These are phyloP conservation scores for Apiotrichum akiyoshidainum DNA, from an alignment of 1,284 basidiomycete species.

Conservation along the genomic window DNA sequence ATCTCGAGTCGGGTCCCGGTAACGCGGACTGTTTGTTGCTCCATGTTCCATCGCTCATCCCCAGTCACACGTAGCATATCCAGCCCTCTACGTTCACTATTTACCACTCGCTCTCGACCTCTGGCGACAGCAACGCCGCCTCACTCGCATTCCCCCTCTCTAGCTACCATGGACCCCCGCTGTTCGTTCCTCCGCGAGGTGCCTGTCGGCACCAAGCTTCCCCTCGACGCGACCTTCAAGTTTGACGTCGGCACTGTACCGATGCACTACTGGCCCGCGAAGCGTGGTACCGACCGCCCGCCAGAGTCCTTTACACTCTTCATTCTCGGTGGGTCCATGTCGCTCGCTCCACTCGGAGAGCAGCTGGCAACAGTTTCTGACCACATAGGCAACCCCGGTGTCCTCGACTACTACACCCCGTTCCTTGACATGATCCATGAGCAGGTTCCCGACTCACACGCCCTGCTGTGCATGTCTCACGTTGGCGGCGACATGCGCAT, in stretches of 20 bases:
- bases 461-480: slow-evolving; percentile 45
- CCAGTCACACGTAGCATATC: too few relatives aligned
- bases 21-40: too few relatives aligned
- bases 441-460: slow-evolving; percentile 40
- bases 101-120: not conserved
- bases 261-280: slow-evolving; percentile 40
- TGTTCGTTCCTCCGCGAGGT: slow-evolving; percentile 17
- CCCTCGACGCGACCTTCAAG: slow-evolving; percentile 6
- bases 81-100: too few relatives aligned
- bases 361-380: not conserved
- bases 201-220: not conserved
- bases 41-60: too few relatives aligned
- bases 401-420: slow-evolving; percentile 46
- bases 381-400: slow-evolving; percentile 47
- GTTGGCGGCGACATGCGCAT: slow-evolving; percentile 40
- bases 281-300: slow-evolving; percentile 10
- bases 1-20: too few relatives aligned
- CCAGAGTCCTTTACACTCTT: slow-evolving; percentile 37
- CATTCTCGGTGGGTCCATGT: slow-evolving; percentile 33
- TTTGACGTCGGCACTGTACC: slow-evolving; percentile 14
- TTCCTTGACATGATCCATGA: slow-evolving; percentile 43
- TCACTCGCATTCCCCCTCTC: too few relatives aligned
- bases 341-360: too few relatives aligned
- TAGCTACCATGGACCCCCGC: slow-evolving; percentile 21
- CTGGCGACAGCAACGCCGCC: not conserved